Conservation (phyloP, 2,329 filamentous ascomycete genomes). For the Canariomyces notabilis region DNA sequence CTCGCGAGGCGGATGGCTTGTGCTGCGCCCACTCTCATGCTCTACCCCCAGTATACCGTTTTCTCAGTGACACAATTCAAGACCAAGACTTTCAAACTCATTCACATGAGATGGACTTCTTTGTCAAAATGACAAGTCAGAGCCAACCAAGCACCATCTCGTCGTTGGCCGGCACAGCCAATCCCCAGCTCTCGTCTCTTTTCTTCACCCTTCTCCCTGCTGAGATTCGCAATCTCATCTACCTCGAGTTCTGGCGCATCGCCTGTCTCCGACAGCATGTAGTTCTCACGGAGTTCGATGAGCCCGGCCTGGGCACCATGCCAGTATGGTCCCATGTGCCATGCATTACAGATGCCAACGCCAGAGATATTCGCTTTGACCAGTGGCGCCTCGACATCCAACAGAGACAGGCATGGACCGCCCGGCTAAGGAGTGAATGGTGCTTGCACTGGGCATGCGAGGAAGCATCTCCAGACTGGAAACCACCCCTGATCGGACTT, state of each 20-base stretch:
- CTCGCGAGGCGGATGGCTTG: too few relatives aligned
- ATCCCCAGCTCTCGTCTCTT: slow-evolving; percentile 39
- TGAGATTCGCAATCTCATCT: slow-evolving; percentile 31
- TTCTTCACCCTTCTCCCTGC: slow-evolving; percentile 28
- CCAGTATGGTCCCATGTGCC: slow-evolving; percentile 20
- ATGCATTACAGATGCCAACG: slow-evolving; percentile 16
- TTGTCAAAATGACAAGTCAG: too few relatives aligned
- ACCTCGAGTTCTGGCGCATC: slow-evolving; percentile 26
- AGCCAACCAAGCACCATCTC: too few relatives aligned
- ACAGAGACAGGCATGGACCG: slow-evolving; percentile 11
- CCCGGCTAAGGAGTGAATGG: slow-evolving; percentile 21
- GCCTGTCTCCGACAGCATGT: slow-evolving; percentile 22
- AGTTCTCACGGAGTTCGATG: too few relatives aligned
- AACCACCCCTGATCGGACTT: too few relatives aligned
- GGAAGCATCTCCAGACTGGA: slow-evolving; percentile 7
- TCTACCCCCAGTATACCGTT: too few relatives aligned
- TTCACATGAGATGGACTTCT: too few relatives aligned
- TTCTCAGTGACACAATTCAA: too few relatives aligned
- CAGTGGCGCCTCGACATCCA: slow-evolving; percentile 1
- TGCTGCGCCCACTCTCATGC: too few relatives aligned
- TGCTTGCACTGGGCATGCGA: slow-evolving; percentile 25
- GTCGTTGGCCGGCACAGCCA: too few relatives aligned
- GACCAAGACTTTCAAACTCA: too few relatives aligned
- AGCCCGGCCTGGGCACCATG: too few relatives aligned
- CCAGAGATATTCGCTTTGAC: slow-evolving; percentile 10